Conservation (phyloP, 2,329 filamentous ascomycete species). For the Aspergillus ibericus region DNA sequence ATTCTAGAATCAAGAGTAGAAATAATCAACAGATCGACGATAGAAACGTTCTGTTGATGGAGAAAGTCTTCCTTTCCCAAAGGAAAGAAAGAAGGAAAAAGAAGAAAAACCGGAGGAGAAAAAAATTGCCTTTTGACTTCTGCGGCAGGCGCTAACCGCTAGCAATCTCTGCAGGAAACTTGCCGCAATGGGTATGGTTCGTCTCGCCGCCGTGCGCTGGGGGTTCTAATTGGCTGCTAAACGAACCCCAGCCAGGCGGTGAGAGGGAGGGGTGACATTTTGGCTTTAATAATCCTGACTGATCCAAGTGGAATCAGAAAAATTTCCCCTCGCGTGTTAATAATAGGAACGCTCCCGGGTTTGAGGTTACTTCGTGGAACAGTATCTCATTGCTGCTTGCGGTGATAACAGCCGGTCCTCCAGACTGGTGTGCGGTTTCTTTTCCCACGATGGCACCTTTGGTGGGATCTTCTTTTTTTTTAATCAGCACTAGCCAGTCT, state of each 20-base stretch:
- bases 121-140: constrained; percentile 32
- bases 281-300: constrained; percentile 8
- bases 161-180: constrained; percentile 13
- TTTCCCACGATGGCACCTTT: too few species aligned
- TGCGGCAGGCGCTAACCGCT: constrained; percentile 26
- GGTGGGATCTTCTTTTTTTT: too few species aligned
- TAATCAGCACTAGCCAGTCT: not conserved
- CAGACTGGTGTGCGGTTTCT: too few species aligned
- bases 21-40: constrained; percentile 47
- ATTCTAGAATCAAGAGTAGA: constrained; percentile 19
- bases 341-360: not conserved
- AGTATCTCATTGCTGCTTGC: too few species aligned
- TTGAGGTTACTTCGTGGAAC: too few species aligned
- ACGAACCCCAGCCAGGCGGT: constrained; percentile 30
- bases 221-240: constrained; percentile 30
- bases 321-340: not conserved
- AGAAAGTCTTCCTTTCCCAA: constrained; percentile 61
- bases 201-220: not conserved
- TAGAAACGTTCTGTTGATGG: constrained; percentile 56
- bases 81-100: constrained; percentile 50
- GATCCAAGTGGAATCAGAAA: not conserved
- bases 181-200: constrained; percentile 26
- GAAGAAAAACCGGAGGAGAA: constrained; percentile 29
- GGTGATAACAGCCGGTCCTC: too few species aligned
- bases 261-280: constrained; percentile 12